Base-by-base conservation (phyloP, 148 eudicot species). In the Vaccinium corymbosum region DNA sequence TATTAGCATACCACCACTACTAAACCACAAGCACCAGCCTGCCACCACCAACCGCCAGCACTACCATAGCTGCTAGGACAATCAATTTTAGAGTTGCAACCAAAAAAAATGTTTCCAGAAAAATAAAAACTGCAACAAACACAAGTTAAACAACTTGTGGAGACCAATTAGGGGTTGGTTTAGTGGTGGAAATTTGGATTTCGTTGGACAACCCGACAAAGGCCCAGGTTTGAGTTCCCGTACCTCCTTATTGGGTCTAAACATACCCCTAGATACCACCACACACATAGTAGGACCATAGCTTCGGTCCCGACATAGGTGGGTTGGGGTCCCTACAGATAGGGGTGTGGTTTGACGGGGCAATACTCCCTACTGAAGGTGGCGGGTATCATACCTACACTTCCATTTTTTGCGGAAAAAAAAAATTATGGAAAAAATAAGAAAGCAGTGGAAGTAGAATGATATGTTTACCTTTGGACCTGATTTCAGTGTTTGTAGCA, bases 401-500 rank as follows among this genome's bases (percentile, higher is more conserved):
- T 5, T 42, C 46, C 46, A 42, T 42, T 5, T 38, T 42, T 42
- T 42, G 0, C 46, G 1, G 25, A 66, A 11, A 32, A 66, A 68
- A 68, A 7, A 68, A 68, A 42, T 68, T 5, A 8, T 10, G 17
- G 73, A 32, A 1, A 27, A 68, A 27, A 27, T 27, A 27, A 68
- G n/a, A 79, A 77, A 51, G 50, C 50, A 51, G 17, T 4, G 38
- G 15, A 29, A 77, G 25, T 29, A 57, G 11, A 73, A 32, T 64
- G 70, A 85, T 9, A 32, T 32, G 22, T 75, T 53, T 82, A 94
- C 98, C 98, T 89, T 93, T 96, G 71, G 94, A 88, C 86, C 91
- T 96, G 78, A 96, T 89, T 87, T 94, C 97, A 77, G 93, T 92
- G 89, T 93, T 92, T 80, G 99, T 96, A 46, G 92, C 83, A 89